phyloP scores from a whole-genome alignment of 208 protist species.

The Porcisia hertigi region DNA sequence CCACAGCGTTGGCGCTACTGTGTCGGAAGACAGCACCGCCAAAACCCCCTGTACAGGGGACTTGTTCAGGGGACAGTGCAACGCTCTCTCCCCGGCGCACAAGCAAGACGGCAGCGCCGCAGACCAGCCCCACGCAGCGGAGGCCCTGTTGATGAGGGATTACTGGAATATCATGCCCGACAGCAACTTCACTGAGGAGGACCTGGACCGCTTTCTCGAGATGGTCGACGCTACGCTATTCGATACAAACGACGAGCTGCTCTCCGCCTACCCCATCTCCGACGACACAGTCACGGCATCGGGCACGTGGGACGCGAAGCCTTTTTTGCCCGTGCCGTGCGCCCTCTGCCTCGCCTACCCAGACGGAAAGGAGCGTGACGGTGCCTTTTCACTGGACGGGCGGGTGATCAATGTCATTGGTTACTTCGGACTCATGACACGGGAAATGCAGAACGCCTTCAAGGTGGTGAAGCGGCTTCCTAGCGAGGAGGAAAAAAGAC shows the following conservation, averaged over 20 bases:
- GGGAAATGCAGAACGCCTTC: constrained; percentile 60
- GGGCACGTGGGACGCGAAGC: background rate
- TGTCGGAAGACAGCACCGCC: background rate
- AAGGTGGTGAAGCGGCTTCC: constrained; percentile 53
- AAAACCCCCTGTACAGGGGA: background rate
- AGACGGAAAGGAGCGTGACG: constrained; percentile 64
- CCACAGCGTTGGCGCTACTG: background rate
- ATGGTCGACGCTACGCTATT: constrained; percentile 63
- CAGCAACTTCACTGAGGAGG: constrained; percentile 63
- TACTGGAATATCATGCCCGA: constrained; percentile 69
- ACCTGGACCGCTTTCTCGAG: constrained; percentile 74
- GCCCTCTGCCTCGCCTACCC: constrained; percentile 82
- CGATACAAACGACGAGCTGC: constrained; percentile 60
- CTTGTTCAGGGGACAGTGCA: background rate
- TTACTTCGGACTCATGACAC: constrained; percentile 76
- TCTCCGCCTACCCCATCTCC: constrained; percentile 35
- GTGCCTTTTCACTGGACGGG: constrained; percentile 63
- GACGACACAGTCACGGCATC: background rate
- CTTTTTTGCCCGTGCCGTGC: constrained; percentile 74
- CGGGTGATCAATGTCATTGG: constrained; percentile 85
- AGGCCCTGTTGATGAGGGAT: constrained; percentile 15
- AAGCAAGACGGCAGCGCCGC: constrained; percentile 6
- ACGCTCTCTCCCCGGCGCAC: background rate
- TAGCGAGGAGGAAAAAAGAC: constrained; percentile 8
- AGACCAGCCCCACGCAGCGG: background rate